Conservation (phyloP, 306 rosid genomes). For the Sesbania bispinosa region DNA sequence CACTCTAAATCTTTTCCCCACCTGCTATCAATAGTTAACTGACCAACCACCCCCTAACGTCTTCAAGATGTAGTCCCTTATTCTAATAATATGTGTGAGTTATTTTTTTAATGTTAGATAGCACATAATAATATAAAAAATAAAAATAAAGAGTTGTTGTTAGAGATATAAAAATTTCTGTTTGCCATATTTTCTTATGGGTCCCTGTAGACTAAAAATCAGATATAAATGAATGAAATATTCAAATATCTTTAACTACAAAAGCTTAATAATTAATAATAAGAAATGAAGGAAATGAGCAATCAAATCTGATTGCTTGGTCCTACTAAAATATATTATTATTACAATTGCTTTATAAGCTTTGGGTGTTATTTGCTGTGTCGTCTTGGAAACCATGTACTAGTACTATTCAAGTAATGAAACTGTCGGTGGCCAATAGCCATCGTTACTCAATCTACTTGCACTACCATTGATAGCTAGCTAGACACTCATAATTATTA, state of each 20-base stretch:
- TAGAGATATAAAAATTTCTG: not conserved
- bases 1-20: not conserved
- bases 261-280: not conserved
- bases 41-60: constrained; percentile 25
- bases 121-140: not conserved
- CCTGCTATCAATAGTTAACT: not conserved
- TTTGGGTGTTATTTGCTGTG: constrained; percentile 24
- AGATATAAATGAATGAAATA: not conserved
- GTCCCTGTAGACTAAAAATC: not conserved
- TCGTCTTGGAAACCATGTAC: constrained; percentile 9
- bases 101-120: not conserved
- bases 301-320: constrained; percentile 26
- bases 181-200: not conserved
- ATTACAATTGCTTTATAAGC: constrained; percentile 8
- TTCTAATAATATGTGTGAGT: not conserved
- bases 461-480: not conserved
- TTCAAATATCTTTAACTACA: not conserved
- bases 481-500: not conserved
- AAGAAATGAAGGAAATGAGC: not conserved
- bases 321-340: constrained; percentile 21
- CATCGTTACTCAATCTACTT: not conserved
- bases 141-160: not conserved
- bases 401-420: constrained; percentile 16
- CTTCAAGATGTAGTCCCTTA: not conserved
- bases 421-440: constrained; percentile 33